These are phyloP conservation scores for Curvularia sp. DNA, from an alignment of 2,329 filamentous ascomycete species.

Conservation along the genomic window DNA sequence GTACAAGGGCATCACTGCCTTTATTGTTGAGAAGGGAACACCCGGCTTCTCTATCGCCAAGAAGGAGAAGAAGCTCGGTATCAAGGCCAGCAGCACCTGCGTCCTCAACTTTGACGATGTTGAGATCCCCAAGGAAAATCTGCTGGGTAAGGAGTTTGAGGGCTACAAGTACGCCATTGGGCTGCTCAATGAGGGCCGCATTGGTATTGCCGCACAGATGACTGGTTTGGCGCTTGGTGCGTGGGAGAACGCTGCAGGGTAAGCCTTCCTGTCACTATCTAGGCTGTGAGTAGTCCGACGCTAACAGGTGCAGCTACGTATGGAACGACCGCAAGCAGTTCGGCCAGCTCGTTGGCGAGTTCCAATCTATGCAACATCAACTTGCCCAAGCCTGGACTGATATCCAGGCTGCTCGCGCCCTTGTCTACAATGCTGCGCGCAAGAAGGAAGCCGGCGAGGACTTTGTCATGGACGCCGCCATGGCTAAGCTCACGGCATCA, in stretches of 20 bases:
- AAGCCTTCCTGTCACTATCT: conserved; percentile 38
- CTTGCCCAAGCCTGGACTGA: conserved; percentile 95
- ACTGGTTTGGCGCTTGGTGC: conserved; percentile 93
- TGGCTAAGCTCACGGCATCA: conserved; percentile 95
- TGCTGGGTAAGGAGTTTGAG: conserved; percentile 86
- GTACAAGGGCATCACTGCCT: conserved; percentile 96
- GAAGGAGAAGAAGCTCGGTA: conserved; percentile 99
- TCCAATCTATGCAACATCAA: conserved; percentile 99
- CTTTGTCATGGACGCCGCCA: conserved; percentile 94
- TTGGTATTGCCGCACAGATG: conserved; percentile 98
- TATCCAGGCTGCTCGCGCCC: conserved; percentile 85
- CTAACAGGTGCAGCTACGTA: conserved; percentile 68
- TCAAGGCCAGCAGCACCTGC: conserved; percentile 93
- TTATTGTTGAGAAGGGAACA: conserved; percentile 88
- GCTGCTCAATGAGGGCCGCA: conserved; percentile 92
- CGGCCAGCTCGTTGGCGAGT: conserved; percentile 88
- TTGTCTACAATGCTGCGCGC: conserved; percentile 94
- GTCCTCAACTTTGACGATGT: conserved; percentile 98
- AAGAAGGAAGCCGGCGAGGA: conserved; percentile 98
- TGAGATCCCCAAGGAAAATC: conserved; percentile 82
- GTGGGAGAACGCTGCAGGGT: conserved; percentile 90
- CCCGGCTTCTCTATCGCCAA: conserved; percentile 94
- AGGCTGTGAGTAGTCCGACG: background rate
- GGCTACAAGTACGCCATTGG: conserved; percentile 98
- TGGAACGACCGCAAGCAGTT: conserved; percentile 99